Conservation (phyloP, 768 basidiomycete genomes). For the Mycena rosella region DNA sequence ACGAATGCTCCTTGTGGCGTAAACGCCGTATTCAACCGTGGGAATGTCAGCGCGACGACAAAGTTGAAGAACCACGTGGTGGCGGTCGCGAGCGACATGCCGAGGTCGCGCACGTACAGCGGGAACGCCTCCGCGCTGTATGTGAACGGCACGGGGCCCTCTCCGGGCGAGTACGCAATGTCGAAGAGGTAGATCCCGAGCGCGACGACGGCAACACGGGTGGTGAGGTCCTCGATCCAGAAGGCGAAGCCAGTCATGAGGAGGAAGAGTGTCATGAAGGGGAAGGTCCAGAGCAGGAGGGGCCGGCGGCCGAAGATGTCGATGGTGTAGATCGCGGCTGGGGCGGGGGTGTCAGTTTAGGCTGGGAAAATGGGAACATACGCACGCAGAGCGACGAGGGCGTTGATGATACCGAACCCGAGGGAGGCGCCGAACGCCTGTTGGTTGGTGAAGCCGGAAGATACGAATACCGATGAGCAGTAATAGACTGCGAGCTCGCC, state of each 20-base stretch:
- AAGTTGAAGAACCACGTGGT: slow-evolving; percentile 75
- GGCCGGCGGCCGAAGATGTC: slow-evolving; percentile 72
- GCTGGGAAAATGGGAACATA: not conserved
- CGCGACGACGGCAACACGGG: slow-evolving; percentile 19
- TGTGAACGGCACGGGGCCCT: slow-evolving; percentile 86
- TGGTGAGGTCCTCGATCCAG: slow-evolving; percentile 39
- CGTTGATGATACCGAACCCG: slow-evolving; percentile 64
- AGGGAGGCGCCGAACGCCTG: slow-evolving; percentile 68
- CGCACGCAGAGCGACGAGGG: slow-evolving; percentile 59
- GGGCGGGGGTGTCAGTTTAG: not conserved
- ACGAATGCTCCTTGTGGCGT: slow-evolving; percentile 78
- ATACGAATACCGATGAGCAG: slow-evolving; percentile 68
- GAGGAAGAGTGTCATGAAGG: slow-evolving; percentile 72
- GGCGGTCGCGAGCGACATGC: slow-evolving; percentile 80
- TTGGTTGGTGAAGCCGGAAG: slow-evolving; percentile 62
- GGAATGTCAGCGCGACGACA: slow-evolving; percentile 78
- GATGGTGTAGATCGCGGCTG: slow-evolving; percentile 63
- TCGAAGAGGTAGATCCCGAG: slow-evolving; percentile 58
- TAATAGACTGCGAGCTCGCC: no score
- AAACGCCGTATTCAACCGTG: slow-evolving; percentile 72
- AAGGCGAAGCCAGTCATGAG: slow-evolving; percentile 72
- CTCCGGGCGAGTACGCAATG: slow-evolving; percentile 78
- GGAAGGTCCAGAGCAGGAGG: slow-evolving; percentile 73
- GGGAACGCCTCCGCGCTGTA: slow-evolving; percentile 61
- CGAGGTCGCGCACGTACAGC: slow-evolving; percentile 73